These are phyloP conservation scores for Murraya paniculata DNA, from an alignment of 345 rosid genomes.

Conservation along the genomic window DNA sequence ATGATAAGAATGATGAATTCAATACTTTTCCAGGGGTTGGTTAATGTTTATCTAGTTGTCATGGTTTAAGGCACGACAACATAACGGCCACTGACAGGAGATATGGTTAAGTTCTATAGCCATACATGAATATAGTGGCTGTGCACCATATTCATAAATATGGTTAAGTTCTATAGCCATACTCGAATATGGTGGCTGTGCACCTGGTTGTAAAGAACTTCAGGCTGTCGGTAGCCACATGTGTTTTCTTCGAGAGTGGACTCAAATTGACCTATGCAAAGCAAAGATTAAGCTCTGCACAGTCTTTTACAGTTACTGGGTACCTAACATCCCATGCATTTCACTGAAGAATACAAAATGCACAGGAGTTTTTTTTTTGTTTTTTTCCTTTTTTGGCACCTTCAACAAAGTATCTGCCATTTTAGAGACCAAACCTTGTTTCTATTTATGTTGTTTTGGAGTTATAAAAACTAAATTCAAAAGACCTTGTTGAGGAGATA, in stretches of 20 bases:
- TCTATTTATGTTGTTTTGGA: background rate
- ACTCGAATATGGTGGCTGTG: background rate
- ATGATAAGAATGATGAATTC: background rate
- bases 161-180: background rate
- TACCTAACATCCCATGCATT: background rate
- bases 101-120: background rate
- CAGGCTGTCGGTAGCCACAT: background rate
- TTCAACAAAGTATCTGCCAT: background rate
- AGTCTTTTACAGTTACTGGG: background rate
- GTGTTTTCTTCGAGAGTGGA: background rate
- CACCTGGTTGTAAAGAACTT: background rate
- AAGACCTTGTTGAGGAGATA: background rate
- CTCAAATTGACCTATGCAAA: background rate
- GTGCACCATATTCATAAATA: no score
- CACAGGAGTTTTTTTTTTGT: no score
- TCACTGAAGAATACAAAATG: background rate
- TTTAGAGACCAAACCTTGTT: background rate
- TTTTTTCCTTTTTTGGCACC: background rate
- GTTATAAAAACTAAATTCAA: background rate
- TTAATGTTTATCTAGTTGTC: background rate
- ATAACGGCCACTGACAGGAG: background rate
- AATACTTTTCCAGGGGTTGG: background rate
- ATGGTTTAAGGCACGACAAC: background rate
- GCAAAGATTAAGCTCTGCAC: background rate
- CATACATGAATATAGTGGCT: background rate